Conservation (phyloP, 306 rosid genomes). For the Gastrolobium bilobum region DNA sequence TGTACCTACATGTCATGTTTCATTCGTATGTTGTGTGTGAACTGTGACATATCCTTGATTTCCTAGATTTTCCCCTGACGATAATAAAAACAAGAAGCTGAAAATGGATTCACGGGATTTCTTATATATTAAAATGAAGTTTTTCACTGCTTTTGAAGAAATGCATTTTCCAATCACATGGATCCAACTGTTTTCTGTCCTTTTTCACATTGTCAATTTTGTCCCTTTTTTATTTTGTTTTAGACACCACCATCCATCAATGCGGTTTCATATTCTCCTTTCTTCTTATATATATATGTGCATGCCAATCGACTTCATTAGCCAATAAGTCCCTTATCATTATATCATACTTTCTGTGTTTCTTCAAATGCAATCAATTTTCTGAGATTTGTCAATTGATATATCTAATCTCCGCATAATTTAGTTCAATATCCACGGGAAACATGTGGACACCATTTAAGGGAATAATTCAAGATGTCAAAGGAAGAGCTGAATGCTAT, state of each 20-base stretch:
- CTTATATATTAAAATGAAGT: neutral
- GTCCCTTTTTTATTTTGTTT: constrained; percentile 30
- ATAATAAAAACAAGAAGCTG: constrained; percentile 8
- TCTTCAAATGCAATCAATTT: constrained; percentile 31
- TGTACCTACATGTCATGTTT: neutral
- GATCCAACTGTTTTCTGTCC: constrained; percentile 39
- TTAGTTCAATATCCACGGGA: constrained; percentile 55
- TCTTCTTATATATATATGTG: constrained; percentile 13
- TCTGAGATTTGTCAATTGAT: constrained; percentile 9
- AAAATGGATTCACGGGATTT: neutral
- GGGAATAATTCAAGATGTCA: constrained; percentile 75
- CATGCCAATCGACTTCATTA: constrained; percentile 11
- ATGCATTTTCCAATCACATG: constrained; percentile 49
- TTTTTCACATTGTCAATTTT: constrained; percentile 41
- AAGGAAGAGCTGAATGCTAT: constrained; percentile 79
- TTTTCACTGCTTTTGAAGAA: neutral
- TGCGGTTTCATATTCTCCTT: neutral
- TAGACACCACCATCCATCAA: neutral
- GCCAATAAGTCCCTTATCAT: neutral
- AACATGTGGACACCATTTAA: constrained; percentile 57
- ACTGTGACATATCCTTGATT: constrained; percentile 14
- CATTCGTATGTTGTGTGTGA: neutral
- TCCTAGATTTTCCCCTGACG: neutral
- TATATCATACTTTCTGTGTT: constrained; percentile 17
- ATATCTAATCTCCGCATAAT: constrained; percentile 30